These are phyloP conservation scores for Crepidotus variabilis DNA, from an alignment of 768 basidiomycete species.

Conservation along the genomic window DNA sequence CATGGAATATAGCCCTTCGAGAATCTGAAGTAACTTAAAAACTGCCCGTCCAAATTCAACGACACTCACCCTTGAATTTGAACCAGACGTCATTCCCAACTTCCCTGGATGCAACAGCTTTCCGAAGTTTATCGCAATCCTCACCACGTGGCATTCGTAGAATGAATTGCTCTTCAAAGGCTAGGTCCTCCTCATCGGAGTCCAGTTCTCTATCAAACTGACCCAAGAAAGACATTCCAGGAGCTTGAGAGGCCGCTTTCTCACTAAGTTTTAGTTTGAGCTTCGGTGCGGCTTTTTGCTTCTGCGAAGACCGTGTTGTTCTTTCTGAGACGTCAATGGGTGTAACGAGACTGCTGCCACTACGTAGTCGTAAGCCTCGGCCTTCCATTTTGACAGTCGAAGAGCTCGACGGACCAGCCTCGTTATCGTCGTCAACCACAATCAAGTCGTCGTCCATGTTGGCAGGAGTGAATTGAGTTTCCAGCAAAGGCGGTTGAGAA, in stretches of 20 bases:
- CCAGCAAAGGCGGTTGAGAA: constrained; percentile 4
- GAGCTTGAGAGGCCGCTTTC: constrained; percentile 74
- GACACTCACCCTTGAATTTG: constrained; percentile 84
- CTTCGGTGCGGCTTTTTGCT: constrained; percentile 63
- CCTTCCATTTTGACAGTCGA: constrained; percentile 15
- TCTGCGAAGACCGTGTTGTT: constrained; percentile 52
- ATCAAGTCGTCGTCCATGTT: constrained; percentile 60
- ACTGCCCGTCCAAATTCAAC: neutral
- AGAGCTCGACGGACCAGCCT: constrained; percentile 32
- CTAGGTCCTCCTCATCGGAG: constrained; percentile 90
- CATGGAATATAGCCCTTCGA: constrained; percentile 84
- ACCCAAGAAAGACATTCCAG: constrained; percentile 86
- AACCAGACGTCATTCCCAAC: constrained; percentile 88
- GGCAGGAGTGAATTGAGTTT: too few species aligned
- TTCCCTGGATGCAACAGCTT: constrained; percentile 79
- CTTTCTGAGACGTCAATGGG: constrained; percentile 39
- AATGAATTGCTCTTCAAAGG: constrained; percentile 97
- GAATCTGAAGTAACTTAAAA: constrained; percentile 56
- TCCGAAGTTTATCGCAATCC: constrained; percentile 73
- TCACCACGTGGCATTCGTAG: constrained; percentile 84
- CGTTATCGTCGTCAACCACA: constrained; percentile 54
- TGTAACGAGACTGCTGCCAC: constrained; percentile 23
- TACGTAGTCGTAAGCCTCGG: constrained; percentile 27
- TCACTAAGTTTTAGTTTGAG: constrained; percentile 87
- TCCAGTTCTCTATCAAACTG: constrained; percentile 93